A percentile compares a stretch with the other conserved stretches of the same genome.
Evolutionary conservation across 1,139 yeast species (phyloP).

Genomic region (Blastobotrys persicus): DNA sequence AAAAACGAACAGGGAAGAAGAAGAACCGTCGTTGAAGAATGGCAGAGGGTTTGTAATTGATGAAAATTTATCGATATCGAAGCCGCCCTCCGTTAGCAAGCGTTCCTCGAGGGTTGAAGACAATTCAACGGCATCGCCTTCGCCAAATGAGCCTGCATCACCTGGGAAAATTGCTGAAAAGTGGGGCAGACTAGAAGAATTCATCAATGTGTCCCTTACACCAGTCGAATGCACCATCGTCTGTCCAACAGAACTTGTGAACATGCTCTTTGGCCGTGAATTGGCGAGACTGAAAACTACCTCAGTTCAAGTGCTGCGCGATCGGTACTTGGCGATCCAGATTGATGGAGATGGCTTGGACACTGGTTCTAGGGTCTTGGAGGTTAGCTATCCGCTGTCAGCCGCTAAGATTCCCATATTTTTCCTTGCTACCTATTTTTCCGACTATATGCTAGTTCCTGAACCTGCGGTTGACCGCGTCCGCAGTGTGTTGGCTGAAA

Average conservation of each 20-base stretch:
- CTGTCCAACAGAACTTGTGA: slow-evolving; percentile 44
- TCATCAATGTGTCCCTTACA: slow-evolving; percentile 56
- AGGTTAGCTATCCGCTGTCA: slow-evolving; percentile 59
- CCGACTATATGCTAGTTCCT: slow-evolving; percentile 67
- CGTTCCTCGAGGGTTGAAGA: slow-evolving; percentile 12
- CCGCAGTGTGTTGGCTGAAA: slow-evolving; percentile 43
- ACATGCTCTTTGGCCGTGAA: slow-evolving; percentile 42
- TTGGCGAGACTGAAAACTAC: no score
- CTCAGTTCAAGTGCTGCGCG: slow-evolving; percentile 45
- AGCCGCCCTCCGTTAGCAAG: neutral
- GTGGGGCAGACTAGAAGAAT: slow-evolving; percentile 31
- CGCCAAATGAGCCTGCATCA: slow-evolving; percentile 13
- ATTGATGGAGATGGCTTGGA: slow-evolving; percentile 61
- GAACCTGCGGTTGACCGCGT: slow-evolving; percentile 46
- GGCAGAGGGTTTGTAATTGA: neutral
- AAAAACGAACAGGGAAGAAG: neutral
- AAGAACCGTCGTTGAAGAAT: neutral
- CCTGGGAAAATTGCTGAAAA: slow-evolving; percentile 22
- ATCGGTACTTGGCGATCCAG: slow-evolving; percentile 53
- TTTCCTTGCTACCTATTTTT: slow-evolving; percentile 63
- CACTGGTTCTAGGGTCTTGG: slow-evolving; percentile 55
- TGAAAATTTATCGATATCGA: neutral
- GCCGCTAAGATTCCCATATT: slow-evolving; percentile 57
- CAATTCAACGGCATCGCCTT: slow-evolving; percentile 11
- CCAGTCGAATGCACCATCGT: slow-evolving; percentile 58